Evolutionary conservation across 805 yeast genomes (phyloP), one percentile per base, ranked within the genome.

Genomic region (Zygoascus flipseniorum): DNA sequence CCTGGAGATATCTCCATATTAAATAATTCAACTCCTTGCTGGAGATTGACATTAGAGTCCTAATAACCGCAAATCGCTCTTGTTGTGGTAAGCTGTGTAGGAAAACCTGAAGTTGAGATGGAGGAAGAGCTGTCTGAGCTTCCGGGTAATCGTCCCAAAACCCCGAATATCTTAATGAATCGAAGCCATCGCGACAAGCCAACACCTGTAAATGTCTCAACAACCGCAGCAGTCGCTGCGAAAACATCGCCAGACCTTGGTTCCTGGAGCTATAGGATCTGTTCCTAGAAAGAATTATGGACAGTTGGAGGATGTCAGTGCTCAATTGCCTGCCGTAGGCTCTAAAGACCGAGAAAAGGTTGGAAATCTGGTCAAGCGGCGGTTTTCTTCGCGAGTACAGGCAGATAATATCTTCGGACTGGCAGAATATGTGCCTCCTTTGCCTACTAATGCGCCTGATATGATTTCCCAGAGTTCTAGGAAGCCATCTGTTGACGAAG

Each of bases 1-100:
- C 98, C 64, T 89, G 96, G 41, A 89, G 75, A 64, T 92, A 93
- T 56, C 97, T 72, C 96, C 97, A 93, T 52, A 92, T 80, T 60
- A 93, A 76, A 65, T 92, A 92, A 72, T 92, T 93, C 52, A 92
- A 78, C 69, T 89, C 95, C 54, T 78, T 81, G 53, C 93, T 84
- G 5, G 93, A 79, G 48, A 92, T 71, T 26, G 95, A 85, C 96
- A 89, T 88, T n/a, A 10, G 39, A 35, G 39, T 13, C 16, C 39
- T 35, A 35, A 13, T 13, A 35, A 35, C 39, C 4, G 39, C 39
- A 35, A 35, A 35, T 13, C 39, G 39, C 16, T 35, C 16, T 35
- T 11, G 13, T 35, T 11, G 13, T 35, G 39, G 39, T 35, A n/a
- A 35, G 8, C 4, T 5, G 8, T 4, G 16, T n/a, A 35, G 16